phyloP scores from a whole-genome alignment of 108 stramenopile species.

The Epithemia pelagica region DNA sequence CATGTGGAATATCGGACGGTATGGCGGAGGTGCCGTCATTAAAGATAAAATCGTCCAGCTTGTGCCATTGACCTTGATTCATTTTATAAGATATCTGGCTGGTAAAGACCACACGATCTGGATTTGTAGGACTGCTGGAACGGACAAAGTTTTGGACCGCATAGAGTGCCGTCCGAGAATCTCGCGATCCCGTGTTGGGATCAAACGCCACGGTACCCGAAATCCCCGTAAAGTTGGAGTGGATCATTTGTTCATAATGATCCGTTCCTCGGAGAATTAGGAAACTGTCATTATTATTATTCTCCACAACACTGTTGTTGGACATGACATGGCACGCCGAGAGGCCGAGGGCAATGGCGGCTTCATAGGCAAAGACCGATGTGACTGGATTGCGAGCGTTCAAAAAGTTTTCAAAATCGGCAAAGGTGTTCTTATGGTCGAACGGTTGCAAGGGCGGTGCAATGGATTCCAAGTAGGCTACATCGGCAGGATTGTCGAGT shows the following conservation, averaged over 20 bases:
- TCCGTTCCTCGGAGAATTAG: conserved; percentile 24
- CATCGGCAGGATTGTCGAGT: neutral
- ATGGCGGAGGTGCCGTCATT: conserved; percentile 27
- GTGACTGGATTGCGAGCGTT: conserved; percentile 1
- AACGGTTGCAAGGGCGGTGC: neutral
- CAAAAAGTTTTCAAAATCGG: conserved; percentile 3
- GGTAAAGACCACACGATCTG: neutral
- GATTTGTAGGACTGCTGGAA: neutral
- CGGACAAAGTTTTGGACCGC: conserved; percentile 30
- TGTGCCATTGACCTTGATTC: conserved; percentile 23
- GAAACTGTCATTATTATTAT: neutral
- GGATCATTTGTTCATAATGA: conserved; percentile 25
- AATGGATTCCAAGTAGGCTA: neutral
- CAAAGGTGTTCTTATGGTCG: neutral
- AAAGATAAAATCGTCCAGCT: conserved; percentile 23
- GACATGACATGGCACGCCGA: conserved; percentile 7
- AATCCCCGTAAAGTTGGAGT: conserved; percentile 32
- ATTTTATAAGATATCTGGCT: neutral
- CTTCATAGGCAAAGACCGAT: conserved; percentile 10
- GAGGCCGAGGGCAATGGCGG: conserved; percentile 19
- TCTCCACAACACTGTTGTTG: neutral
- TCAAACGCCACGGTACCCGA: conserved; percentile 29
- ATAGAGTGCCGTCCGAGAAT: conserved; percentile 29
- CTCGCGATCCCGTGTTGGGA: conserved; percentile 34
- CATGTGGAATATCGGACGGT: conserved; percentile 30